Evolutionary conservation across 2,329 filamentous ascomycete genomes (phyloP).

Genomic region (Aschersonia sp.): DNA sequence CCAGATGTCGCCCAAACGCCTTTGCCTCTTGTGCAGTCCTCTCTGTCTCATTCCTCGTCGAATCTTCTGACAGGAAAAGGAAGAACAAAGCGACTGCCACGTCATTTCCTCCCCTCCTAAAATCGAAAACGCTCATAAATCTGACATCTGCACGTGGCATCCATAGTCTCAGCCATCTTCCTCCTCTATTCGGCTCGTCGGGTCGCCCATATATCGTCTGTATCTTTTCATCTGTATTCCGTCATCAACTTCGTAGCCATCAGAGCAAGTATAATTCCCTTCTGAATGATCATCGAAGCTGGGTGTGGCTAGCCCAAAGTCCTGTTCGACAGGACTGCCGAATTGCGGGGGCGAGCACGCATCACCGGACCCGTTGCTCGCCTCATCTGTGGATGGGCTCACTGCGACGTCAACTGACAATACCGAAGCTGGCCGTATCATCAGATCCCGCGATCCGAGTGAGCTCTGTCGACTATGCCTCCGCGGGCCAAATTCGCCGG

Average conservation of each 20-base stretch:
- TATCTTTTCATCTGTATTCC: slow-evolving; percentile 21
- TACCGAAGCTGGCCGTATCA: slow-evolving; percentile 4
- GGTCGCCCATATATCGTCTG: slow-evolving; percentile 17
- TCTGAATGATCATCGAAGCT: slow-evolving; percentile 12
- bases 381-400: slow-evolving; percentile 21
- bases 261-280: slow-evolving; percentile 15
- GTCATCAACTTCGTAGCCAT: slow-evolving; percentile 16
- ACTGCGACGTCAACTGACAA: slow-evolving; percentile 19
- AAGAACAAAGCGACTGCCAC: too few species aligned
- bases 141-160: too few species aligned
- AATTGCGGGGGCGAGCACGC: slow-evolving; percentile 22
- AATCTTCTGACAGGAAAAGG: too few species aligned
- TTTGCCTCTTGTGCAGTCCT: too few species aligned
- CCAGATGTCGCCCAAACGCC: too few species aligned
- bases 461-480: slow-evolving; percentile 4
- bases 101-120: too few species aligned
- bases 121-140: too few species aligned
- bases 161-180: slow-evolving; percentile 12
- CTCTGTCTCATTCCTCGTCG: too few species aligned
- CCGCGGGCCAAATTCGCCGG: slow-evolving; percentile 1
- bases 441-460: slow-evolving; percentile 2
- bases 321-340: slow-evolving; percentile 16
- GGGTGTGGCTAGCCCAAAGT: slow-evolving; percentile 10
- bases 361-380: slow-evolving; percentile 15
- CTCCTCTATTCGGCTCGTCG: slow-evolving; percentile 21